Evolutionary conservation across 1,139 yeast genomes (phyloP).

Genomic region (Cylindricascospora bacillispora): DNA sequence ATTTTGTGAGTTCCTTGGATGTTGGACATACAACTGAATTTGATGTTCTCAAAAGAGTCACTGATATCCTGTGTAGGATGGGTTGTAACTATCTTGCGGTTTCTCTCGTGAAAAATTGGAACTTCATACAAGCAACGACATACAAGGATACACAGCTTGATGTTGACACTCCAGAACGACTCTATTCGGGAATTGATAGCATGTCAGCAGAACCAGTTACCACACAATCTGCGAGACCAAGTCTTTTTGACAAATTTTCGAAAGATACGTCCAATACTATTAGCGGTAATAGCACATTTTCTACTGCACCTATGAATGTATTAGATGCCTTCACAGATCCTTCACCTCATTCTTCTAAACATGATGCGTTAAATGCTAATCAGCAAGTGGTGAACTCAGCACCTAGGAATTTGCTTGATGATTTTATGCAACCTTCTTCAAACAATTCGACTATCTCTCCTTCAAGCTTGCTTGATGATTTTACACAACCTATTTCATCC

Average conservation of each 20-base stretch:
- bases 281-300: too few species aligned
- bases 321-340: slow-evolving; percentile 6
- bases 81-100: slow-evolving; percentile 79
- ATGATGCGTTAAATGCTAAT: too few species aligned
- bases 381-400: too few species aligned
- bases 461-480: background rate
- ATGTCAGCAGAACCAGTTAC: slow-evolving; percentile 11
- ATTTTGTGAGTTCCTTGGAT: slow-evolving; percentile 36
- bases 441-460: background rate
- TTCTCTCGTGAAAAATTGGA: slow-evolving; percentile 55
- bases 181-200: slow-evolving; percentile 7
- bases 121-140: slow-evolving; percentile 31
- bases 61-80: slow-evolving; percentile 67
- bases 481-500: too few species aligned
- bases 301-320: slow-evolving; percentile 1
- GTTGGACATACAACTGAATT: slow-evolving; percentile 43
- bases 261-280: background rate
- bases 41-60: slow-evolving; percentile 46
- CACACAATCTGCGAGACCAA: too few species aligned
- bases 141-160: background rate
- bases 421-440: slow-evolving; percentile 1
- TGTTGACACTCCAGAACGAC: slow-evolving; percentile 1
- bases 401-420: slow-evolving; percentile 6
- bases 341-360: background rate
- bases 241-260: slow-evolving; percentile 20